A percentile compares a stretch with the other conserved stretches of the same genome.
phyloP scores from a whole-genome alignment of 2,329 filamentous ascomycete species.

The Fusarium nygamai region DNA sequence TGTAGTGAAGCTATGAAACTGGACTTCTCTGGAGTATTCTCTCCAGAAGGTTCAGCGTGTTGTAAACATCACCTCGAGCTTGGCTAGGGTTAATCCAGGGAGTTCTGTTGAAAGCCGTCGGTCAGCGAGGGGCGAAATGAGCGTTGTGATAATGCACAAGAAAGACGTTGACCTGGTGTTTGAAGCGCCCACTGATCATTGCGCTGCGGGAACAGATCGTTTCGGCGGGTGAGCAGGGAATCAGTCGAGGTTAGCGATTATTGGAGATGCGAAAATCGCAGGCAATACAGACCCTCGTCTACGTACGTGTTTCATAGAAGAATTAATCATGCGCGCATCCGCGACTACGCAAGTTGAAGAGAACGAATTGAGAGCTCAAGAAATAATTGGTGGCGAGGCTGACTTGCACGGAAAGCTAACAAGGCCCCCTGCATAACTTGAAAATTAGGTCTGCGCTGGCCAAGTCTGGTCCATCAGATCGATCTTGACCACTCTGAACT shows the following conservation, averaged over 20 bases:
- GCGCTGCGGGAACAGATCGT: neutral
- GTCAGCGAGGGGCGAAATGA: neutral
- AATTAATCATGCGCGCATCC: no score
- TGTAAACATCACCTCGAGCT: neutral
- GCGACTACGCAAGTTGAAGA: no score
- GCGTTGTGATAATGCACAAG: neutral
- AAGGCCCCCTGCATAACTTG: neutral
- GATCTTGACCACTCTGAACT: no score
- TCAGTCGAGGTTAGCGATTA: neutral
- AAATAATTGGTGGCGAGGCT: neutral
- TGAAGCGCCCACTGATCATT: neutral
- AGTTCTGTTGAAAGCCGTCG: neutral
- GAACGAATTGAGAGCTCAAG: no score
- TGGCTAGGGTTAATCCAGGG: neutral
- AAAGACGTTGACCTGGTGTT: neutral
- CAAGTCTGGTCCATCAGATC: no score
- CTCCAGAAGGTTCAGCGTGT: neutral
- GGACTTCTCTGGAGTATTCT: accelerated
- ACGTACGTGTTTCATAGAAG: no score
- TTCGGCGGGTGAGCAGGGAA: neutral
- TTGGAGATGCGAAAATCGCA: neutral
- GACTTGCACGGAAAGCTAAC: neutral
- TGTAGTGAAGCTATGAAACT: neutral
- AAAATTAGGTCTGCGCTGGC: neutral
- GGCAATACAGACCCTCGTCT: neutral